Evolutionary conservation across 208 protist genomes (phyloP).

Genomic region (Acanthamoeba lugdunensis): DNA sequence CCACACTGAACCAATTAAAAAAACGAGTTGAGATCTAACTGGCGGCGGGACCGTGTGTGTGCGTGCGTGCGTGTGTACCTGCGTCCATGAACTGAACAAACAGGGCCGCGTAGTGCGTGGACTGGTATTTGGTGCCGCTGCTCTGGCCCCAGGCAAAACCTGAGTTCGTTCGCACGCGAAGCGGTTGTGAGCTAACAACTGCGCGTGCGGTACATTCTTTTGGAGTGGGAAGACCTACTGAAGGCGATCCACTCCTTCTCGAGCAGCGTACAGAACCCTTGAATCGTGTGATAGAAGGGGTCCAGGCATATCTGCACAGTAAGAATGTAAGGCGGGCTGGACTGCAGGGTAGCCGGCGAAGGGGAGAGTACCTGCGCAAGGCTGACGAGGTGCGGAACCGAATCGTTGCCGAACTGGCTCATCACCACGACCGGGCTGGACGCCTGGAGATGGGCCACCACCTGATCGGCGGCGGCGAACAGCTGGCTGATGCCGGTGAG

Average conservation of each 20-base stretch:
- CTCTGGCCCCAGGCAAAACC: not conserved
- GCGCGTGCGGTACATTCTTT: not conserved
- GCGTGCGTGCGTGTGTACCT: too few relatives aligned
- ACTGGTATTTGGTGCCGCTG: not conserved
- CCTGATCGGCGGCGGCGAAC: not conserved
- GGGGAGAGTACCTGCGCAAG: not conserved
- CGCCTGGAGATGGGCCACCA: not conserved
- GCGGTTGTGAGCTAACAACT: not conserved
- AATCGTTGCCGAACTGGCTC: not conserved
- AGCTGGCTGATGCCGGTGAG: not conserved
- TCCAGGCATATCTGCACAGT: slow-evolving; percentile 83
- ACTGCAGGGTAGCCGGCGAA: too few relatives aligned
- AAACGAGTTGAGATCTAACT: not conserved
- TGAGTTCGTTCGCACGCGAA: not conserved
- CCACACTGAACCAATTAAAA: not conserved
- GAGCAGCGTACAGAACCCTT: slow-evolving; percentile 91
- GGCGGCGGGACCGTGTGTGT: not conserved
- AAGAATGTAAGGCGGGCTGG: too few relatives aligned
- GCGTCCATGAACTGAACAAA: slow-evolving; percentile 45
- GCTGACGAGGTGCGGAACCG: not conserved
- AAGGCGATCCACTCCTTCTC: slow-evolving; percentile 92
- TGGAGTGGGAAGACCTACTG: slow-evolving; percentile 74
- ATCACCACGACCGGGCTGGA: not conserved
- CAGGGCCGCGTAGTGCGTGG: not conserved
- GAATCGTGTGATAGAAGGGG: slow-evolving; percentile 91